These are phyloP conservation scores for Moniliella sp. DNA, from an alignment of 1,284 basidiomycete genomes.

Conservation along the genomic window DNA sequence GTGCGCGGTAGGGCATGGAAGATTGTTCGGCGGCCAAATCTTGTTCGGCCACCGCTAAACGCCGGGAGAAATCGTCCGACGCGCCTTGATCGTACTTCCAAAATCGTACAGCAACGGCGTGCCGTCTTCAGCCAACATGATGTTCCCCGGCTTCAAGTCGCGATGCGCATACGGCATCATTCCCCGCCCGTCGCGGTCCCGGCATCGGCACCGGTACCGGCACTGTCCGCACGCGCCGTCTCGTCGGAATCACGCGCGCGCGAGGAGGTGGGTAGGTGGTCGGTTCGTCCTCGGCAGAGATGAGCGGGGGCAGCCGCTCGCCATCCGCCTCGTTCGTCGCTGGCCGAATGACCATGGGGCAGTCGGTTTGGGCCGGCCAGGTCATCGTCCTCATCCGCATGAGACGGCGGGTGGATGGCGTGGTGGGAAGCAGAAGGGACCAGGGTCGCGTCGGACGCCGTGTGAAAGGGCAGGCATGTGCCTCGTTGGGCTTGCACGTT, in stretches of 20 bases:
- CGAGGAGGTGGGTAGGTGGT: no score
- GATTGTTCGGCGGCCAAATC: slow-evolving; percentile 27
- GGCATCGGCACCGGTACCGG: no score
- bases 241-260: not conserved
- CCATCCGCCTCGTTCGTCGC: slow-evolving; percentile 40
- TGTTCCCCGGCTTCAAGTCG: slow-evolving; percentile 86
- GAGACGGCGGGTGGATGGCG: no score
- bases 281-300: slow-evolving; percentile 12
- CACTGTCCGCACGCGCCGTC: not conserved
- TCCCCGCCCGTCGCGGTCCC: slow-evolving; percentile 29
- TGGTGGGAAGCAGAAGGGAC: no score
- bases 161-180: slow-evolving; percentile 72
- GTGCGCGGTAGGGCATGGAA: slow-evolving; percentile 33
- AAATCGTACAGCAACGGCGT: slow-evolving; percentile 83
- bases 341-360: no score
- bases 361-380: no score
- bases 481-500: slow-evolving; percentile 4
- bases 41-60: slow-evolving; percentile 45
- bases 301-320: slow-evolving; percentile 6
- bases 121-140: slow-evolving; percentile 85
- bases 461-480: not conserved
- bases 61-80: slow-evolving; percentile 54
- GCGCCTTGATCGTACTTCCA: slow-evolving; percentile 62
- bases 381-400: no score
- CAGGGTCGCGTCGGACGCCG: no score